phyloP scores from a whole-genome alignment of 306 rosid genomes.

The Echinosophora koreensis region DNA sequence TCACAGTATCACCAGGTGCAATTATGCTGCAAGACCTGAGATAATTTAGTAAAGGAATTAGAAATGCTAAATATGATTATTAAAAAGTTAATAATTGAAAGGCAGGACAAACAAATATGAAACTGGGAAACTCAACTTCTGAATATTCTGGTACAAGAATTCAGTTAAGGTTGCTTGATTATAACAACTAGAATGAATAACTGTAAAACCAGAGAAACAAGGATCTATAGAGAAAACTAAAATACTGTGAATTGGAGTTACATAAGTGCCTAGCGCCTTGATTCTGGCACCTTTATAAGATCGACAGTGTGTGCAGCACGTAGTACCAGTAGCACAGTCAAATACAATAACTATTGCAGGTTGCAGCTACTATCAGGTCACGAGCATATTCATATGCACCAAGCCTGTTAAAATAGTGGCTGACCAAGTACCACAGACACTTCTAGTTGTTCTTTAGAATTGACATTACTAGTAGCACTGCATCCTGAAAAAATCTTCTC shows the following conservation, averaged over 20 bases:
- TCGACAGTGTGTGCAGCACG: background rate
- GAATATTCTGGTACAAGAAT: conserved; percentile 14
- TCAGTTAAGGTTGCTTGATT: conserved; percentile 6
- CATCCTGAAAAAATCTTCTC: background rate
- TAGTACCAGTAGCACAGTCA: background rate
- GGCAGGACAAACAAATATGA: conserved; percentile 35
- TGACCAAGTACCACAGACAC: background rate
- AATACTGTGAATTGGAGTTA: conserved; percentile 12
- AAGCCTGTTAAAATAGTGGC: background rate
- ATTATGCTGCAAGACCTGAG: conserved; percentile 76
- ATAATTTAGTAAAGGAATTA: conserved; percentile 43
- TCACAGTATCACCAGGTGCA: conserved; percentile 91
- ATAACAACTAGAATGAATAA: conserved; percentile 24
- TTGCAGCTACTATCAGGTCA: conserved; percentile 11
- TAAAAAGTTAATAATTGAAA: conserved; percentile 32
- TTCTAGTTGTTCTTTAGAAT: background rate
- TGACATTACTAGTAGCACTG: background rate
- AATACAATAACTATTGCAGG: background rate
- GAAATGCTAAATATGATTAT: conserved; percentile 38
- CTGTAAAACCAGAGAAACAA: conserved; percentile 8
- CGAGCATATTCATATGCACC: background rate
- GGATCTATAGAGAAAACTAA: background rate
- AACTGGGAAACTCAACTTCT: conserved; percentile 34
- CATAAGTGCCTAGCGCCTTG: background rate
- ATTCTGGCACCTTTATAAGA: background rate